Percentiles rank a stretch among this genome's conserved stretches.
Conservation (phyloP, 352 stramenopile genomes). For the Pythium biforme region DNA sequence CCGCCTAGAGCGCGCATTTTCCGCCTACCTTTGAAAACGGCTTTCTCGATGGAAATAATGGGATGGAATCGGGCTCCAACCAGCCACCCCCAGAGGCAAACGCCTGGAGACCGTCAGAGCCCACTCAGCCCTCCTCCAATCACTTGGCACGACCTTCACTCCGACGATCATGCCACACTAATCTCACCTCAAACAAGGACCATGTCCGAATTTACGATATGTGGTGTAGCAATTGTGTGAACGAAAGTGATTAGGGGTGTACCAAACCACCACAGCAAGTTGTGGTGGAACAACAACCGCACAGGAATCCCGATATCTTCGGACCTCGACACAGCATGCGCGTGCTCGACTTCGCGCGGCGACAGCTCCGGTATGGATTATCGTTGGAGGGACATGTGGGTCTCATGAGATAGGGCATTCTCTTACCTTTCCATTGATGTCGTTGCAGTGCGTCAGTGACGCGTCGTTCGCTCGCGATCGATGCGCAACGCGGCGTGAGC, state of each 20-base stretch:
- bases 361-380: constrained; percentile 17
- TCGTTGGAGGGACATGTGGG: too few species aligned
- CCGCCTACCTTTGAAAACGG: constrained; percentile 33
- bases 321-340: neutral
- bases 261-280: neutral
- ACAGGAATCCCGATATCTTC: neutral
- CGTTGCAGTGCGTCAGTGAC: neutral
- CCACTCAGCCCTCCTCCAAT: constrained; percentile 68
- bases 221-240: neutral
- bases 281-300: constrained; percentile 23
- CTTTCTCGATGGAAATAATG: constrained; percentile 88
- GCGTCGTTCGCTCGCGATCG: constrained; percentile 7
- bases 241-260: neutral
- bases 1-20: neutral
- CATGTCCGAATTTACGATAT: neutral
- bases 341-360: constrained; percentile 10
- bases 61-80: constrained; percentile 39
- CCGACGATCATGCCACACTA: constrained; percentile 10
- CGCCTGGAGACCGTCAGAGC: constrained; percentile 13
- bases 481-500: constrained; percentile 31
- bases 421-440: constrained; percentile 5
- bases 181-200: neutral
- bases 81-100: constrained; percentile 15
- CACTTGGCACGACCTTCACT: constrained; percentile 60
- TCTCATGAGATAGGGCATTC: neutral